phyloP scores from a whole-genome alignment of 306 rosid genomes.

The Prosopis cineraria region DNA sequence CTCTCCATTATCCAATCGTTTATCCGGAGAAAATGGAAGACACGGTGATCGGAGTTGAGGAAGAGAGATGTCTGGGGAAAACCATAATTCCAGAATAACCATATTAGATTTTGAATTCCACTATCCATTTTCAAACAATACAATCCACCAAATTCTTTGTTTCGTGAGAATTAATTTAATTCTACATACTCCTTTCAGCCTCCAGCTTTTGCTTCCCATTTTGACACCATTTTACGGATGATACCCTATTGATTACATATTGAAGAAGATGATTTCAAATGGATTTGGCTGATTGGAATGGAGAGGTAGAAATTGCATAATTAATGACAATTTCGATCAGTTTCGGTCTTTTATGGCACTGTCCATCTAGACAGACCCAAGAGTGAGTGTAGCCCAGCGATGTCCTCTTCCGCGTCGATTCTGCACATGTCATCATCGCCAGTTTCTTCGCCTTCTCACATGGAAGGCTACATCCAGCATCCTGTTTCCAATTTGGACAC shows the following conservation, averaged over 20 bases:
- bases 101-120: background rate
- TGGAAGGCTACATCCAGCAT: constrained; percentile 58
- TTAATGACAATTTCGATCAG: too few species aligned
- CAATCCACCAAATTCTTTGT: background rate
- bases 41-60: constrained; percentile 32
- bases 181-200: background rate
- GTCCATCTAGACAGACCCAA: constrained; percentile 24
- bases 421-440: constrained; percentile 27
- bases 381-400: constrained; percentile 28
- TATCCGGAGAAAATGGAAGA: constrained; percentile 43
- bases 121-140: background rate
- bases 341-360: constrained; percentile 15
- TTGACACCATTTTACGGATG: background rate
- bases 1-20: constrained; percentile 26
- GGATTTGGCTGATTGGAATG: constrained; percentile 44
- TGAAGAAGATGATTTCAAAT: background rate
- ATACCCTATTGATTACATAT: background rate
- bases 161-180: background rate
- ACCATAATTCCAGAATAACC: background rate
- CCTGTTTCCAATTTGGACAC: constrained; percentile 79
- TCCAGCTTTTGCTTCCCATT: background rate
- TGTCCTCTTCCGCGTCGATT: constrained; percentile 21
- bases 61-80: background rate
- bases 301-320: constrained; percentile 53
- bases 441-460: constrained; percentile 36